Evolutionary conservation across 371 early-diverging fungal genomes (phyloP).

Genomic region (Mucor racemosus): DNA sequence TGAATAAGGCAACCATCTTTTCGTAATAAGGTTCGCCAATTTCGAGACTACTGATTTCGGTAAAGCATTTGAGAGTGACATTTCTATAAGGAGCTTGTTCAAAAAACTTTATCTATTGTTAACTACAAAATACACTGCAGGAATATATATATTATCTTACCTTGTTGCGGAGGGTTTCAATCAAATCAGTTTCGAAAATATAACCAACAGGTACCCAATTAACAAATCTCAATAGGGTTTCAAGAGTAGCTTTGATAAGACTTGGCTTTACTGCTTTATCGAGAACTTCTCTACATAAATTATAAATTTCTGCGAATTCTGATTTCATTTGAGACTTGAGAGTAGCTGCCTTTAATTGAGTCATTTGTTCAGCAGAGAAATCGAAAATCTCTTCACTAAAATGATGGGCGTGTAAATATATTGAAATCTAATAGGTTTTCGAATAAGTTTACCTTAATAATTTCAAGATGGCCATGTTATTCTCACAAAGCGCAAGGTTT

Average conservation of each 20-base stretch:
- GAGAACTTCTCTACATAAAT: conserved; percentile 95
- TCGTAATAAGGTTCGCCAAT: conserved; percentile 79
- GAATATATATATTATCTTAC: conserved; percentile 44
- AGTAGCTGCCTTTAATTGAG: conserved; percentile 89
- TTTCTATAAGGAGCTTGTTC: conserved; percentile 87
- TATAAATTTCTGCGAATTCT: conserved; percentile 96
- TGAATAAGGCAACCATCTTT: conserved; percentile 83
- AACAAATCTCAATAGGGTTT: conserved; percentile 92
- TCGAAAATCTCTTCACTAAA: conserved; percentile 98
- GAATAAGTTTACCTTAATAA: conserved; percentile 74
- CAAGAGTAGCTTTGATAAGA: conserved; percentile 90
- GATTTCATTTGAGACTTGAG: conserved; percentile 94
- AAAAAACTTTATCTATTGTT: conserved; percentile 66
- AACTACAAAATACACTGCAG: neutral
- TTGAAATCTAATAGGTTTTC: neutral
- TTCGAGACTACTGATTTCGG: conserved; percentile 88
- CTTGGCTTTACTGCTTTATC: conserved; percentile 88
- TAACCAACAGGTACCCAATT: conserved; percentile 98
- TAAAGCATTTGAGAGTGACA: conserved; percentile 91
- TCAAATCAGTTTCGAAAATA: conserved; percentile 95
- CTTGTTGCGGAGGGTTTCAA: conserved; percentile 82
- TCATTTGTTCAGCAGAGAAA: conserved; percentile 97
- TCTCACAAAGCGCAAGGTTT: conserved; percentile 94
- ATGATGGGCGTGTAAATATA: neutral
- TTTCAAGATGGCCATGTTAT: conserved; percentile 99